Conservation (phyloP, 2,329 filamentous ascomycete species). For the Myriosclerotinia duriaeana region DNA sequence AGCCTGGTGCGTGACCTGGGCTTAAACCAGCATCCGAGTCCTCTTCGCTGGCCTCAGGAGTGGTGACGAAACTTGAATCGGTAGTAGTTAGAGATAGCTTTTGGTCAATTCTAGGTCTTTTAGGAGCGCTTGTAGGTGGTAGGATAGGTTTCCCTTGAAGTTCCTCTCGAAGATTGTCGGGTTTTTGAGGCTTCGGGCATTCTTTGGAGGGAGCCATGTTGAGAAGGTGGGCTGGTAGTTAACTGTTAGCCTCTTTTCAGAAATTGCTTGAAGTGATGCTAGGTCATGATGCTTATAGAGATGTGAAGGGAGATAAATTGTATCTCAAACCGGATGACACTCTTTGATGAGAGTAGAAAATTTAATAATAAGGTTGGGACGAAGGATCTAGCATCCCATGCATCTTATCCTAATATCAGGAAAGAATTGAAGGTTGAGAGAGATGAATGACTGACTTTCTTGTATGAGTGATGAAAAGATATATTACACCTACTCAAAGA, state of each 20-base stretch:
- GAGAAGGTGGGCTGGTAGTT: not conserved
- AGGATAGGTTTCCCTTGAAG: not conserved
- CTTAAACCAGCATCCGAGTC: not conserved
- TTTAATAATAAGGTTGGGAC: not conserved
- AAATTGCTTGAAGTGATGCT: not conserved
- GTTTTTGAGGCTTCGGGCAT: not conserved
- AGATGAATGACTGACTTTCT: not conserved
- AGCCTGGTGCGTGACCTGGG: constrained; percentile 8
- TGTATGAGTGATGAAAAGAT: not conserved
- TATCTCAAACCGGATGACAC: no score
- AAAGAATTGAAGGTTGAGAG: not conserved
- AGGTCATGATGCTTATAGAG: accelerated
- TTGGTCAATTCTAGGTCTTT: not conserved
- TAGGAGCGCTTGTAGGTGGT: not conserved
- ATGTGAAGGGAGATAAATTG: not conserved
- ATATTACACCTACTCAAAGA: not conserved
- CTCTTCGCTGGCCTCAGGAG: not conserved
- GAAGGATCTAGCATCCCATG: not conserved
- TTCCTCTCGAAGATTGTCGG: not conserved
- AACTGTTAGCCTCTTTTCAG: not conserved
- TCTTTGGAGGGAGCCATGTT: not conserved
- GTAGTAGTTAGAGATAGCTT: accelerated
- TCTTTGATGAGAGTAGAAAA: not conserved
- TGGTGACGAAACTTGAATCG: accelerated
- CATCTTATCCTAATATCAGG: not conserved